Base-by-base conservation (phyloP, 2,329 filamentous ascomycete species). In the Exophiala aquamarina region DNA sequence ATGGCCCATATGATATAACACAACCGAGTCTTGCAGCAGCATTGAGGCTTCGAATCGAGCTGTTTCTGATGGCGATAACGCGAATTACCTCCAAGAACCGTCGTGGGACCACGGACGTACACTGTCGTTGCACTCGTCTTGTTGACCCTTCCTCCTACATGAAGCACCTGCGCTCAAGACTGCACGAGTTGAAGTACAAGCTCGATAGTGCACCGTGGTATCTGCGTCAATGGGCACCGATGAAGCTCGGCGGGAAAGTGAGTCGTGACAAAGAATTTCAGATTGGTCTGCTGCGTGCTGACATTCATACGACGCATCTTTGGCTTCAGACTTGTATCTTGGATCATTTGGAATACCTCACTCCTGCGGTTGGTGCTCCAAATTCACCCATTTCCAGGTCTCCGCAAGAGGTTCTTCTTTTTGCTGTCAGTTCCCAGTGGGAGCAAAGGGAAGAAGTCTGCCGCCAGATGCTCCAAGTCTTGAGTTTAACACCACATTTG, bases 311-410 rank as follows among this genome's bases (percentile, higher is more conserved):
- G 6, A 69, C 65, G 0, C 67, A 69, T 44, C 49, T 70, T 1
- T 70, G 66, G 66, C 56, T 68, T 5, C 67, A 70, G 49, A 67
- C 60, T 31, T 56, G 63, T 4, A 52, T 68, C 0, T 53, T 66
- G 2, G 67, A 70, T 28, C 64, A 65, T 40, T 50, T 69, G 3
- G 66, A 68, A 39, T 49, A 20, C 14, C 20, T n/a, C 11, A 20
- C 17, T 6, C 11, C 11, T 35, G 10, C 13, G 9, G 4, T n/a
- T 18, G 8, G 13, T 10, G 5, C 35, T 13, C 19, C 35, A 18
- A 18, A 6, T 19, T 15, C 35, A 8, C 8, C 5, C 8, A 9
- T 23, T 8, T 18, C 52, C 3, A 14, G 13, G 5, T 18, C 32
- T 34, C 13, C 17, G n/a, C 17, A n/a, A n/a, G 41, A 44, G 3